Evolutionary conservation across 208 protist species (phyloP).

Genomic region (Trypanosoma conorhini): DNA sequence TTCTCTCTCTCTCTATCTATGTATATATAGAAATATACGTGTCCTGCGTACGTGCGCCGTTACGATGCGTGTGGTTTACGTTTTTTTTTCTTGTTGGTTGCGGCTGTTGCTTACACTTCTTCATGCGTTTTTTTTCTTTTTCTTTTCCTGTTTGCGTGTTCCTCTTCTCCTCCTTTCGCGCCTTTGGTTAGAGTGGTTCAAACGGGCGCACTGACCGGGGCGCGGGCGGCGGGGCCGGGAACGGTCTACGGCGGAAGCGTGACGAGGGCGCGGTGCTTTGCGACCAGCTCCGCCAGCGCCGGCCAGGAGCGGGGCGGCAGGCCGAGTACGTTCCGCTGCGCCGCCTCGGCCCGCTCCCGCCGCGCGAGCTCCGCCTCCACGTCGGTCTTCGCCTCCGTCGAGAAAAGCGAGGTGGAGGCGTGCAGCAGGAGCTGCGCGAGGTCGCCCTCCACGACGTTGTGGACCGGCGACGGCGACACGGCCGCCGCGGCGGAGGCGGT

Average conservation of each 20-base stretch:
- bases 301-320: constrained; percentile 66
- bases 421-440: constrained; percentile 44
- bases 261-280: constrained; percentile 68
- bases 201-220: too few species aligned
- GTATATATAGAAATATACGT: too few species aligned
- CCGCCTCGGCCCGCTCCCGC: constrained; percentile 42
- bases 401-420: constrained; percentile 42
- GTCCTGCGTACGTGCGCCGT: too few species aligned
- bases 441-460: constrained; percentile 76
- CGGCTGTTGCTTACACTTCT: too few species aligned
- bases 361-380: constrained; percentile 53
- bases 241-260: constrained; percentile 59
- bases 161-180: too few species aligned
- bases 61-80: too few species aligned
- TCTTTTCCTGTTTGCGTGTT: too few species aligned
- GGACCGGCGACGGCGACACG: constrained; percentile 18
- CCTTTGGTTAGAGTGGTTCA: too few species aligned
- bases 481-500: constrained; percentile 12
- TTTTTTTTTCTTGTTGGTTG: too few species aligned
- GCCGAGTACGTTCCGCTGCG: constrained; percentile 52
- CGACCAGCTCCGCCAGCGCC: constrained; percentile 50
- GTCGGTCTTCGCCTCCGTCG: constrained; percentile 38
- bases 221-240: too few species aligned
- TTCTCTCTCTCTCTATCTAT: too few species aligned
- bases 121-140: too few species aligned